Base-by-base conservation (phyloP, 1,139 yeast species). In the Zhuliangozyma parablackwelliae region DNA sequence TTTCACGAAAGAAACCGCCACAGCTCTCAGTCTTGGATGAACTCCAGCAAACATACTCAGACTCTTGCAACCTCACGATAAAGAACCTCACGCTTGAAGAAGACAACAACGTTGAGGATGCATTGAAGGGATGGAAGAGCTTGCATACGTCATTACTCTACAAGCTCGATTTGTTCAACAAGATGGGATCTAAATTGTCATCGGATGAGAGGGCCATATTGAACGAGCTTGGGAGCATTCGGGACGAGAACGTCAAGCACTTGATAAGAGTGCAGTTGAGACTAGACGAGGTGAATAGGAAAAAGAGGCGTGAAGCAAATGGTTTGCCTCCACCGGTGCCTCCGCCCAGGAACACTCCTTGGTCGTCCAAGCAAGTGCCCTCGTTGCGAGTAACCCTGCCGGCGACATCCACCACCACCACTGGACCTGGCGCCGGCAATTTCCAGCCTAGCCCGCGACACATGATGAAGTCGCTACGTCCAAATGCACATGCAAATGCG, bases 111-210 rank as follows among this genome's bases (percentile, higher is more conserved):
- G 59, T 68, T 35, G 75, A 69, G 38, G 77, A 71, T 16, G 85
- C 90, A 1, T 59, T 80, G 24, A 75, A 73, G 46, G 89, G 89
- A 3, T 83, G 90, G 90, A 81, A 79, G 49, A 67, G 80, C 7
- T 59, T 83, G 13, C 86, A 80, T 46, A 78, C 85, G 2, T 71
- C 75, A 36, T 65, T 80, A 9, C 63, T 78, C 36, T 77, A 65
- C 53, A 77, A 76, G 48, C 58, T 81, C 31, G 84, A 80, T 28
- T 48, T 63, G 10, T 69, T 82, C 38, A 83, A 80, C 35, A 72
- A 71, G 42, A 57, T 59, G 10, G 54, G 61, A 8, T 38, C 51
- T 23, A 65, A 63, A 41, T 48, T 69, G 37, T 45, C 61, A 9
- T 54, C 58, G 6, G 80, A 76, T 33, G 82, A 76, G 43, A 44